Evolutionary conservation across 2,329 filamentous ascomycete genomes (phyloP), one percentile per base, ranked within the genome.

Genomic region (Calonectria pseudoreteaudii): DNA sequence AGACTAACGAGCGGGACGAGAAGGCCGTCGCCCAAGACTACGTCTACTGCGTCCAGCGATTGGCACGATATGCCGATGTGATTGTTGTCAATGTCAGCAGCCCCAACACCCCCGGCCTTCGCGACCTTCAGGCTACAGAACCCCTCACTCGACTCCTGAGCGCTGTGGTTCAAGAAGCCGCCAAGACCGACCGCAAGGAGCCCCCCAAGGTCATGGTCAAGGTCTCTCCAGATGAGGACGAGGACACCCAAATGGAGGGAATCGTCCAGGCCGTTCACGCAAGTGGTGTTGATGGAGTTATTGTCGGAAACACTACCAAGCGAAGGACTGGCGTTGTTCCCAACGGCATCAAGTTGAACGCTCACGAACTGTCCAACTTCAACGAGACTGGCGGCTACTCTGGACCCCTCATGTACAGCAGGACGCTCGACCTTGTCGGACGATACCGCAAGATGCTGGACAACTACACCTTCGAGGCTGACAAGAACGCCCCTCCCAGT

Each of bases 11-110:
- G 82, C 89, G 89, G 62, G 95, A 98, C 82, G 93, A 98, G 74
- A 91, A 93, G 52, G 96, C 95, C 38, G 93, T 98, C 66, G 89
- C 90, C 30, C 91, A 93, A 79, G 91, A 93, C 82, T 98, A 98
- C 82, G 94, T 97, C n/a, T 94, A 94, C 84, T 98, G 96, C 80
- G 96, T 98, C 4, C 89, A 94, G 69, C 90, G 93, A 58, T 87
- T 99, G 47, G 97, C 94, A 5, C 93, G 90, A 66, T 99, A 98
- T 82, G 95, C 97, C 14, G 97, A 99, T 81, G 94, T 99, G 44
- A 87, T 99, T n/a, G 96, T 98, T 10, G 97, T 99, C 81, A 99
- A 99, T 81, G 97, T 99, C 65, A 98, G 95, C 81, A 97, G 94
- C 79, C 97, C 97, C 30, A 99, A 99, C 86, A 98, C 96, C 0